Conservation (phyloP, 2,329 filamentous ascomycete species). For the Thyridium curvatum region DNA sequence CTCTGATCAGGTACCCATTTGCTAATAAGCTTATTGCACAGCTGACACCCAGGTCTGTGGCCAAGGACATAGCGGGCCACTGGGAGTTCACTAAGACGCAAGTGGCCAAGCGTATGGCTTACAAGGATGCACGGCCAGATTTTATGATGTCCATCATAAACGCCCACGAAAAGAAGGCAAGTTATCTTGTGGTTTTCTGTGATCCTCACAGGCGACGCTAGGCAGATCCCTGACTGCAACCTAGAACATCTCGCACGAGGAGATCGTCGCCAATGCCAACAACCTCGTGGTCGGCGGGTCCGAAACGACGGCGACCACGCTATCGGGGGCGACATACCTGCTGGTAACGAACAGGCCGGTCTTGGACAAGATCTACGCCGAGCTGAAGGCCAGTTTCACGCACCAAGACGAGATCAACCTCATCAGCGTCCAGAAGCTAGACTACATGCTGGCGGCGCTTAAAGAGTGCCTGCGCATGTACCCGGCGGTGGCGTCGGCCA, state of each 20-base stretch:
- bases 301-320: conserved; percentile 42
- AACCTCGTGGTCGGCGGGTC: conserved; percentile 37
- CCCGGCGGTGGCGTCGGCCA: conserved; percentile 19
- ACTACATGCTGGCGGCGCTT: conserved; percentile 25
- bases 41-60: too few relatives aligned
- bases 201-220: too few relatives aligned
- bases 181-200: too few relatives aligned
- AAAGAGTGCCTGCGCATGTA: conserved; percentile 27
- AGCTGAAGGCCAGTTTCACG: conserved; percentile 33
- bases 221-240: too few relatives aligned
- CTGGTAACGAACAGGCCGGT: conserved; percentile 29
- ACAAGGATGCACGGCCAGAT: conserved; percentile 5
- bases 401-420: conserved; percentile 23
- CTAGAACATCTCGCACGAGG: neutral
- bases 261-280: conserved; percentile 2
- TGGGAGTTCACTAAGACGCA: too few relatives aligned
- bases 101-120: conserved; percentile 2
- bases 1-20: too few relatives aligned
- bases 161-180: too few relatives aligned
- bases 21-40: too few relatives aligned
- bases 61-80: too few relatives aligned
- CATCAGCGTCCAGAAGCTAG: conserved; percentile 16
- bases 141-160: conserved; percentile 9
- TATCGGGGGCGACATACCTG: conserved; percentile 31
- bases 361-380: conserved; percentile 28